Base-by-base conservation (phyloP, 2,329 filamentous ascomycete species). In the Ciborinia camelliae region DNA sequence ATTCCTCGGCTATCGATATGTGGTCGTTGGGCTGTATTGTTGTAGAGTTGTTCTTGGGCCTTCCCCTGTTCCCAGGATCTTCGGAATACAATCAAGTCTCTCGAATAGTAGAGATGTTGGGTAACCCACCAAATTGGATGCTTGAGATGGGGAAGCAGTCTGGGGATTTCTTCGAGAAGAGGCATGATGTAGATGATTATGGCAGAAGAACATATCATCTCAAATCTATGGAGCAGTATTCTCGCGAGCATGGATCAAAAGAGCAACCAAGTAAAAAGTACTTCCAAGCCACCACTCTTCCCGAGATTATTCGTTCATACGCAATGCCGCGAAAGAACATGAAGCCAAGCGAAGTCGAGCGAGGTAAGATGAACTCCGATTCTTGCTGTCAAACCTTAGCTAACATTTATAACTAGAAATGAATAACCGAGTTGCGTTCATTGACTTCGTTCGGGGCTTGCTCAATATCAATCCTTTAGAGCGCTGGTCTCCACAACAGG, bases 231-330 rank as follows among this genome's bases (percentile, higher is more conserved):
- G 95, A 99, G 75, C 92, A 97, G 76, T 99, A 98, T 77, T 94
- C 95, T 20, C 84, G 94, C 64, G 95, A 99, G 76, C 95, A 97
- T 75, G 90, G 90, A 66, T 95, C 92, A 43, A 99, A 99, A 77
- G 95, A 99, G 77, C 95, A 98, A 77, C 95, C 95, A 28, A 99
- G 95, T 85, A 99, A 99, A 82, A 98, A 98, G 79, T 99, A 99
- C 77, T 99, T 99, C 80, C 91, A 94, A 72, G 92, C 93, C 43
- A 97, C 87, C 48, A 96, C 92, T 1, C 80, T 99, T 62, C 94
- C 94, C 4, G 95, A 99, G 70, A 99, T 99, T 69, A 98, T 99
- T 79, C 92, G 96, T 76, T 92, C 91, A 64, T 99, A 99, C 75
- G 90, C 95, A 7, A 97, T 99, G 94, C 95, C 95, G 55, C 85